Evolutionary conservation across 768 basidiomycete species (phyloP).

Genomic region (Naematelia encephala): DNA sequence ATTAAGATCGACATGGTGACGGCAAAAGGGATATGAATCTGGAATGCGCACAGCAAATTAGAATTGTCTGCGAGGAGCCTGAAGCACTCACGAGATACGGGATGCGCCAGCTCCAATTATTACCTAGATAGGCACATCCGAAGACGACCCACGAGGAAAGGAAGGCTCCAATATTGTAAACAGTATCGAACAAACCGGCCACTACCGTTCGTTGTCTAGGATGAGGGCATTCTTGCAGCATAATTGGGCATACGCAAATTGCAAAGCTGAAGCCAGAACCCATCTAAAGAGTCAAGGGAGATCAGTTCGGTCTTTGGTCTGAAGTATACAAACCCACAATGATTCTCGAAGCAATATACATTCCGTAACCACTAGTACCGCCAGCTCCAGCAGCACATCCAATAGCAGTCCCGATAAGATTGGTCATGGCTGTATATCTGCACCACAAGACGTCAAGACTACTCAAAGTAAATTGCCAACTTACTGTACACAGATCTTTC

Average conservation of each 20-base stretch:
- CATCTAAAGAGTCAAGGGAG: neutral
- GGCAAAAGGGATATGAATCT: neutral
- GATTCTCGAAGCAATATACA: slow-evolving; percentile 1
- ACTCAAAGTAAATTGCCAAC: neutral
- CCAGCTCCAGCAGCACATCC: slow-evolving; percentile 2
- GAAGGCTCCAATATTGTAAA: neutral
- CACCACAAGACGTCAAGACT: neutral
- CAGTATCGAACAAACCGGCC: neutral
- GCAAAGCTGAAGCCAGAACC: neutral
- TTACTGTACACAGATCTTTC: neutral
- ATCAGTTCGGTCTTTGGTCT: too few relatives aligned
- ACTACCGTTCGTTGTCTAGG: neutral
- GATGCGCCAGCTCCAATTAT: neutral
- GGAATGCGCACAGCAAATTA: neutral
- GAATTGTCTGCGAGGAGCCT: neutral
- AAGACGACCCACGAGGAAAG: neutral
- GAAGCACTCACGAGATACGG: neutral
- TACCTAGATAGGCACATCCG: neutral
- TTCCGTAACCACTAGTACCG: neutral
- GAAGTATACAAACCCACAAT: slow-evolving; percentile 1
- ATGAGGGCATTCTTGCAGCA: slow-evolving; percentile 2
- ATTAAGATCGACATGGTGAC: neutral
- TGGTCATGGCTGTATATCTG: neutral
- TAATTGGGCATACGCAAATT: neutral
- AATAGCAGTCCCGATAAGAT: neutral